phyloP scores from a whole-genome alignment of 768 basidiomycete genomes.

The Mycena rebaudengoi region DNA sequence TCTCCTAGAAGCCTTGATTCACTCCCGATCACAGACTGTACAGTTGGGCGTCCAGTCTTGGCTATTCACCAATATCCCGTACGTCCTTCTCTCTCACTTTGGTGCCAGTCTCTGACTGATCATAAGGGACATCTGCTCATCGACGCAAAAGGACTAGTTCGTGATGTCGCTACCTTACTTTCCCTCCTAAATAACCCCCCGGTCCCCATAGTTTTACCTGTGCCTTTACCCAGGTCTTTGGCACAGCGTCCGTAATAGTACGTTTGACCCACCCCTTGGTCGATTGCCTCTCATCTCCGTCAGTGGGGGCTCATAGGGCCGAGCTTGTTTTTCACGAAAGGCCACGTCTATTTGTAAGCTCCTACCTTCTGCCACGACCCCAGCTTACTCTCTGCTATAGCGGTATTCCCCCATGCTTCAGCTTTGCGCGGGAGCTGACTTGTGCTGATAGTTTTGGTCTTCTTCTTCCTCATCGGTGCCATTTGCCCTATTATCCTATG shows the following conservation, averaged over 20 bases:
- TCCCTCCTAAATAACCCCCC: too few species aligned
- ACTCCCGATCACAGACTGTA: constrained; percentile 48
- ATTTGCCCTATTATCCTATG: constrained; percentile 69
- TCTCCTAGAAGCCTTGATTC: background rate
- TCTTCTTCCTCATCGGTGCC: constrained; percentile 81
- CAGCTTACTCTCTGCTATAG: background rate
- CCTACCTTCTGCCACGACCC: too few species aligned
- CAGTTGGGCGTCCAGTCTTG: constrained; percentile 75
- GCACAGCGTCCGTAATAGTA: constrained; percentile 67
- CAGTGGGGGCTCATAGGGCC: constrained; percentile 79
- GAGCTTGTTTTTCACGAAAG: constrained; percentile 59
- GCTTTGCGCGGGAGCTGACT: background rate
- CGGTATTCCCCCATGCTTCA: too few species aligned
- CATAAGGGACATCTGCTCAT: constrained; percentile 56
- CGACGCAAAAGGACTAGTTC: constrained; percentile 53
- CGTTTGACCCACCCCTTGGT: constrained; percentile 30
- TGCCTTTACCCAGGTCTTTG: constrained; percentile 59
- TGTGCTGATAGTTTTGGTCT: constrained; percentile 53
- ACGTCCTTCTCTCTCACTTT: constrained; percentile 27
- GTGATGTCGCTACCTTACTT: too few species aligned
- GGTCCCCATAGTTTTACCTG: too few species aligned
- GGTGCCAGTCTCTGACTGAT: background rate
- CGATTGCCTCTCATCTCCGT: background rate
- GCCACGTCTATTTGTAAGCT: constrained; percentile 67
- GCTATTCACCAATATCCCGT: constrained; percentile 73